Evolutionary conservation across 345 rosid species (phyloP).

Genomic region (Salix viminalis): DNA sequence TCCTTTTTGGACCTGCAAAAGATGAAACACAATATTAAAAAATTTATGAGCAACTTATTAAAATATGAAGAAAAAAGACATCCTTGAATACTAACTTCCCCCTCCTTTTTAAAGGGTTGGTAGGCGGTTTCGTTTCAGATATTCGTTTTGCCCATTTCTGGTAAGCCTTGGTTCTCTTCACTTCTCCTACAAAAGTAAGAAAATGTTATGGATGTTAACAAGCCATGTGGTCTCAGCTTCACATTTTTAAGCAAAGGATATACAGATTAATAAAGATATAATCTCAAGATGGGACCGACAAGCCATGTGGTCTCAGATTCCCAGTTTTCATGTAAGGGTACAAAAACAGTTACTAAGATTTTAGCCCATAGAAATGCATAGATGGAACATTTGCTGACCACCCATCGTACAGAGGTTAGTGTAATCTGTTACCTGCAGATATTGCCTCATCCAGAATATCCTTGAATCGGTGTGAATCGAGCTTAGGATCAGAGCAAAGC

Average conservation of each 20-base stretch:
- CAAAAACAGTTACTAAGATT: neutral
- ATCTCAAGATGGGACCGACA: neutral
- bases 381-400: neutral
- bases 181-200: slow-evolving; percentile 45
- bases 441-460: slow-evolving; percentile 68
- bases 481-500: slow-evolving; percentile 85
- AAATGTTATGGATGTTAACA: neutral
- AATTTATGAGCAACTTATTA: neutral
- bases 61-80: neutral
- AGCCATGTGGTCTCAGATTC: neutral
- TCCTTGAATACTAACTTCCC: slow-evolving; percentile 46
- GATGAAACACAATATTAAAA: neutral
- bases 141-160: slow-evolving; percentile 73
- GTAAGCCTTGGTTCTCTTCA: slow-evolving; percentile 68
- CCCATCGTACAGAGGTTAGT: neutral
- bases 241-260: neutral
- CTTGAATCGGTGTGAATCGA: slow-evolving; percentile 87
- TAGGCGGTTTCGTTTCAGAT: slow-evolving; percentile 66
- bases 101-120: slow-evolving; percentile 47
- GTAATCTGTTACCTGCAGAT: slow-evolving; percentile 46
- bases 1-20: slow-evolving; percentile 42
- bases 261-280: neutral
- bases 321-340: no score
- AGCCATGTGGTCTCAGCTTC: neutral
- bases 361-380: neutral